Evolutionary conservation across 2,329 filamentous ascomycete genomes (phyloP), one percentile per base, ranked within the genome.

Genomic region (Microdochium bolleyi): DNA sequence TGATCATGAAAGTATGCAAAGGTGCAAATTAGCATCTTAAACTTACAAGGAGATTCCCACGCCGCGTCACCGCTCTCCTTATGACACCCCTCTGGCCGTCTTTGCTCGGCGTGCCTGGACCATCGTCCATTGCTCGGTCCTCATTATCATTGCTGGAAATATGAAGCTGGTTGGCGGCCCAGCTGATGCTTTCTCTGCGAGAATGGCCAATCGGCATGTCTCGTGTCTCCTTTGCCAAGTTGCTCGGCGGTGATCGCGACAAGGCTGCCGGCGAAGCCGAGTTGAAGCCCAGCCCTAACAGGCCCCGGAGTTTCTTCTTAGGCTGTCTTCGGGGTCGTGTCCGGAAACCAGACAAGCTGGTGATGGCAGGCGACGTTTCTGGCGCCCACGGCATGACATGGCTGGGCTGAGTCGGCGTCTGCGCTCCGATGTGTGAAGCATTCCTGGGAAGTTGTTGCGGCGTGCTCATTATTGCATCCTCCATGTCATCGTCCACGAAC

Each of bases 91-190:
- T 80, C 52, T 86, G 84, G 13, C 77, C 77, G 59, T 83, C 77
- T 53, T 78, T 68, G 49, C 73, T 70, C 14, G 71, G 69, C 11
- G 72, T 71, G 8, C 70, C 67, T 24, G 68, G 65, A 21, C 70
- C 59, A 24, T 69, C 70, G 49, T 74, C 77, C 55, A 74, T 75
- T 4, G 69, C 73, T 58, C 82, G 83, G 57, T 92, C 88, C 14
- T 89, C 87, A 63, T 86, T 89, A 61, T 96, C 92, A 59, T 86
- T 91, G 3, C 89, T 82, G 51, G 82, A 85, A 37, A 96, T 87
- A 58, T 94, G 87, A 21, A 96, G 72, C 61, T 95, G 90, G 59
- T 94, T 92, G 16, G 92, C 92, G 37, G 92, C 90, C 74, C 94
- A 84, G 58, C 89, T 95, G 55, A 97, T 84, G 67, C 90, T 96